Percentiles rank a stretch among this genome's conserved stretches.
Evolutionary conservation across 2,329 filamentous ascomycete species (phyloP).

Genomic region (Calonectria hawksworthii): DNA sequence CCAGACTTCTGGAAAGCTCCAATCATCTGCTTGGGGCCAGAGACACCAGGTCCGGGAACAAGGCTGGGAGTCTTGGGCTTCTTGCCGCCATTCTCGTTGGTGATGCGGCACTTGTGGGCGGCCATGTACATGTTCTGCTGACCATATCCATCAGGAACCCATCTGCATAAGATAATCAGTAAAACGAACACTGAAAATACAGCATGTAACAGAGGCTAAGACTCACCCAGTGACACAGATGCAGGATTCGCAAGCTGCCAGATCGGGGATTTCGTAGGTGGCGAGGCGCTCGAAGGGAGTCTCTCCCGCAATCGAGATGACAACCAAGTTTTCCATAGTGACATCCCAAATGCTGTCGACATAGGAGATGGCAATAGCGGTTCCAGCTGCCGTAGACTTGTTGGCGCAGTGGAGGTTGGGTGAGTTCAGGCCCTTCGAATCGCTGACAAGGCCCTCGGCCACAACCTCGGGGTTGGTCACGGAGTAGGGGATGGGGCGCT

Average conservation of each 20-base stretch:
- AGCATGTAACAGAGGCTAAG: too few species aligned
- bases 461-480: slow-evolving; percentile 22
- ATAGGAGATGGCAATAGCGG: slow-evolving; percentile 16
- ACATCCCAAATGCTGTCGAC: slow-evolving; percentile 19
- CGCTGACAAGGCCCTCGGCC: slow-evolving; percentile 15
- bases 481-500: slow-evolving; percentile 18
- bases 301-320: slow-evolving; percentile 17
- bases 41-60: slow-evolving; percentile 8
- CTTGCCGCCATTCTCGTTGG: slow-evolving; percentile 18
- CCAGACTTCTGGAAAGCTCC: slow-evolving; percentile 21
- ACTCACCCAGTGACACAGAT: slow-evolving; percentile 23
- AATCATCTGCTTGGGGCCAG: slow-evolving; percentile 22
- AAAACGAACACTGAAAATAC: not conserved
- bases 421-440: slow-evolving; percentile 11
- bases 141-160: slow-evolving; percentile 15
- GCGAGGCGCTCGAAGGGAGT: slow-evolving; percentile 21
- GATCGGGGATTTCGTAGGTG: slow-evolving; percentile 17
- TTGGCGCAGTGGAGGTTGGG: slow-evolving; percentile 21
- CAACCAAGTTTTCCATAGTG: slow-evolving; percentile 24
- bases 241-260: slow-evolving; percentile 17
- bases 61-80: slow-evolving; percentile 13
- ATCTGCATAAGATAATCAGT: slow-evolving; percentile 3
- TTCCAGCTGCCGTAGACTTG: slow-evolving; percentile 23
- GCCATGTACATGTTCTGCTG: slow-evolving; percentile 27
- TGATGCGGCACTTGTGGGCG: slow-evolving; percentile 23